Evolutionary conservation across 2,329 filamentous ascomycete species (phyloP).

Genomic region (Neurospora sp.): DNA sequence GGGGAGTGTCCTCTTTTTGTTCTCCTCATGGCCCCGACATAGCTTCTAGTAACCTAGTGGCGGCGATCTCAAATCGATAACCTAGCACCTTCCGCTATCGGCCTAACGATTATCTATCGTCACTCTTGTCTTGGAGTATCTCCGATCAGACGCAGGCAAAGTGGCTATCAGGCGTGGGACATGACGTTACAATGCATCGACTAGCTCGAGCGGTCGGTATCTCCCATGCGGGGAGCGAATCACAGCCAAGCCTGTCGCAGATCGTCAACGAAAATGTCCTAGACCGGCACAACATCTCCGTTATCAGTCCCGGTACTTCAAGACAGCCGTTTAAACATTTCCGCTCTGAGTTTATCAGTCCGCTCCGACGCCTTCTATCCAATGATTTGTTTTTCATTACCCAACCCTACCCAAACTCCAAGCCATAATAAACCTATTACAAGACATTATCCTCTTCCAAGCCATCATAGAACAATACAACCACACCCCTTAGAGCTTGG

Average conservation of each 20-base stretch:
- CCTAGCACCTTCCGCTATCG: not conserved
- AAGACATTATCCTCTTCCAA: not conserved
- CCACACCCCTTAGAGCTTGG: not conserved
- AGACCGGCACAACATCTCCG: not conserved
- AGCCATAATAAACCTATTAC: not conserved
- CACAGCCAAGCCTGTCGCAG: not conserved
- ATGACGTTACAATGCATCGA: not conserved
- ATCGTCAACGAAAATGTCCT: not conserved
- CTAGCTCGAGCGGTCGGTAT: not conserved
- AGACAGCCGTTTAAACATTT: not conserved
- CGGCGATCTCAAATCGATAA: not conserved
- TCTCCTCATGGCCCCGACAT: not conserved
- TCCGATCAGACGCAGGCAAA: not conserved
- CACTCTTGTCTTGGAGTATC: not conserved
- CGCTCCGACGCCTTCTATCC: not conserved
- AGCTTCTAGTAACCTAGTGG: not conserved
- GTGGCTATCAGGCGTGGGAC: not conserved
- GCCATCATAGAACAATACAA: not conserved
- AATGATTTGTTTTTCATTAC: not conserved
- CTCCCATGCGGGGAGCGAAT: not conserved
- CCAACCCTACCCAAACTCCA: not conserved
- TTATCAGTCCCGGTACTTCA: not conserved
- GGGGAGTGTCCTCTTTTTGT: not conserved
- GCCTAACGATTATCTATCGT: not conserved
- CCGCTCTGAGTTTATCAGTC: not conserved